phyloP scores from a whole-genome alignment of 108 stramenopile species.

The Pseudonitzschia multistriata region DNA sequence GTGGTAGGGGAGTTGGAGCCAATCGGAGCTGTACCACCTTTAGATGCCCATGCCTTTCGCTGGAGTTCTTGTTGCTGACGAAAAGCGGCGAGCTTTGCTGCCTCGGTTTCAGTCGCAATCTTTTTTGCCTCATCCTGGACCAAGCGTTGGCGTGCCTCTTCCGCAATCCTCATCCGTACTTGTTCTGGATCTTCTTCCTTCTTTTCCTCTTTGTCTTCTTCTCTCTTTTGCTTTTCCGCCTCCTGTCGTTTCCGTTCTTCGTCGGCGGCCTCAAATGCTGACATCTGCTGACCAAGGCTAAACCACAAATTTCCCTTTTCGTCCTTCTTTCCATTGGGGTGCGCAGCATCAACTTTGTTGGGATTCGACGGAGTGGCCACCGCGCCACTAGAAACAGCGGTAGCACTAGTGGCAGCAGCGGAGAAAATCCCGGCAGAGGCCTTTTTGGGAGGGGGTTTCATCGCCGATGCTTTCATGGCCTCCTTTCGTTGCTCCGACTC shows the following conservation, averaged over 20 bases:
- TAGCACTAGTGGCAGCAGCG: background rate
- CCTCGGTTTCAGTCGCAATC: background rate
- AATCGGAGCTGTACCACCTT: background rate
- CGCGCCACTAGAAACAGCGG: background rate
- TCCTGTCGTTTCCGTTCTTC: constrained; percentile 20
- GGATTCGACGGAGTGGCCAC: background rate
- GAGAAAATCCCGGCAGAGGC: background rate
- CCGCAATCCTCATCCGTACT: constrained; percentile 17
- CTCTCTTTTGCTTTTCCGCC: constrained; percentile 26
- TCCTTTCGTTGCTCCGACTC: constrained; percentile 30
- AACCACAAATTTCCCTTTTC: constrained; percentile 11
- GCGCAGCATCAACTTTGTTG: background rate
- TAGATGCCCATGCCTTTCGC: background rate
- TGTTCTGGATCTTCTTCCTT: constrained; percentile 9
- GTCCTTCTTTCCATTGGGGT: background rate
- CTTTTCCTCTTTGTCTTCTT: constrained; percentile 30
- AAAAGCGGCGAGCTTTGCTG: constrained; percentile 1
- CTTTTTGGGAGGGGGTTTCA: constrained; percentile 10
- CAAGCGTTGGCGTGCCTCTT: constrained; percentile 25
- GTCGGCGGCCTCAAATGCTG: constrained; percentile 26
- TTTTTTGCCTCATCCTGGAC: constrained; percentile 6
- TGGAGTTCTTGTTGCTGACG: constrained; percentile 1
- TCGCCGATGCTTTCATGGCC: constrained; percentile 20
- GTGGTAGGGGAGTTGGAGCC: background rate
- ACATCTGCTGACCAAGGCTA: constrained; percentile 15